Conservation (phyloP, 2,329 filamentous ascomycete species). For the Acrocalymma vagum region DNA sequence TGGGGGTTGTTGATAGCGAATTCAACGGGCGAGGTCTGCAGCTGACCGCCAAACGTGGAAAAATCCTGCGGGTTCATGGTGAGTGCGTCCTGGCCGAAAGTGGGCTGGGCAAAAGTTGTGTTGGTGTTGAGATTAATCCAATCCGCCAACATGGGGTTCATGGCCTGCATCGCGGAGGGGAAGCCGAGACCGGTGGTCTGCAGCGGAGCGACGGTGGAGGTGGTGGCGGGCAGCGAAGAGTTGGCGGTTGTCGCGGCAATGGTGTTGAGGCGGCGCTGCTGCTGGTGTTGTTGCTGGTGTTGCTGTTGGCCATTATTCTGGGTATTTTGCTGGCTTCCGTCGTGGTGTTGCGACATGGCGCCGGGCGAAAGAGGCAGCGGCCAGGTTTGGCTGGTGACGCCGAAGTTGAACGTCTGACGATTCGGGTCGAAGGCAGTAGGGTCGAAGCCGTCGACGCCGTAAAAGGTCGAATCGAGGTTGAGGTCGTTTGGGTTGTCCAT, state of each 20-base stretch:
- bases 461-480: constrained; percentile 45
- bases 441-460: constrained; percentile 51
- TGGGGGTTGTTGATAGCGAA: constrained; percentile 53
- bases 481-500: constrained; percentile 56
- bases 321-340: constrained; percentile 6
- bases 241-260: constrained; percentile 32
- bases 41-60: constrained; percentile 48
- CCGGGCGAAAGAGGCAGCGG: constrained; percentile 46
- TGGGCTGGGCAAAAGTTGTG: constrained; percentile 37
- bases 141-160: constrained; percentile 47
- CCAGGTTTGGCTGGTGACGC: constrained; percentile 42
- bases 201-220: constrained; percentile 42
- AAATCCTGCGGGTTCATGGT: constrained; percentile 48
- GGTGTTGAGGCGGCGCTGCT: constrained; percentile 38
- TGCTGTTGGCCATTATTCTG: constrained; percentile 21
- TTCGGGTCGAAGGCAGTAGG: constrained; percentile 47
- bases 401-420: constrained; percentile 39
- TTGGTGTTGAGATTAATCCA: constrained; percentile 54
- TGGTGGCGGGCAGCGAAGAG: constrained; percentile 29
- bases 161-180: constrained; percentile 40
- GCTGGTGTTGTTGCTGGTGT: constrained; percentile 29
- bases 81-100: constrained; percentile 39
- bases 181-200: constrained; percentile 42
- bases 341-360: constrained; percentile 38
- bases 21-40: constrained; percentile 57